Evolutionary conservation across 805 yeast species (phyloP).

Genomic region (Saccharomycopsis babjevae): DNA sequence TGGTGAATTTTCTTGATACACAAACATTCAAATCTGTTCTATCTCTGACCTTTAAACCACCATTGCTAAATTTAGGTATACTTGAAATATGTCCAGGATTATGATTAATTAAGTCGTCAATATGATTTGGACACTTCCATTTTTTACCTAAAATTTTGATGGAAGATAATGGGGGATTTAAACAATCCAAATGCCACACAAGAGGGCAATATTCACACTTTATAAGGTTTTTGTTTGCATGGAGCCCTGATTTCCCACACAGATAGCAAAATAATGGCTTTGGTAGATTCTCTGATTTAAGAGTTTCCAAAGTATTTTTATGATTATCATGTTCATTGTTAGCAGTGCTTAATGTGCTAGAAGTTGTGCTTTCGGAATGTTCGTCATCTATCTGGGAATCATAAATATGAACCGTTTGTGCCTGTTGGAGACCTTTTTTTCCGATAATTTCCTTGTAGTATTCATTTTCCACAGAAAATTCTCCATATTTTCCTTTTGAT

Average conservation of each 20-base stretch:
- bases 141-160: slow-evolving; percentile 65
- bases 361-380: background rate
- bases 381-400: slow-evolving; percentile 27
- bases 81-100: background rate
- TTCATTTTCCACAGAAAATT: slow-evolving; percentile 55
- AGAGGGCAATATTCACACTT: slow-evolving; percentile 78
- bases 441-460: slow-evolving; percentile 33
- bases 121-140: slow-evolving; percentile 91
- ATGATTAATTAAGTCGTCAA: slow-evolving; percentile 37
- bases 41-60: slow-evolving; percentile 37
- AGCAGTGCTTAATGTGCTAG: background rate
- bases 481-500: slow-evolving; percentile 54
- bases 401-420: slow-evolving; percentile 52
- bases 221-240: slow-evolving; percentile 36
- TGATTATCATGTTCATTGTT: background rate
- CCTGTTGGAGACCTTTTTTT: slow-evolving; percentile 38
- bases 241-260: slow-evolving; percentile 64
- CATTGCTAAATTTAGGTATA: background rate
- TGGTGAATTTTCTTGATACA: slow-evolving; percentile 36
- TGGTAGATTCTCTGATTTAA: background rate
- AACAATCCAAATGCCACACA: slow-evolving; percentile 85
- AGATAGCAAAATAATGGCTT: slow-evolving; percentile 61
- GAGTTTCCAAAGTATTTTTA: slow-evolving; percentile 36
- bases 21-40: slow-evolving; percentile 46
- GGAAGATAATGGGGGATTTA: slow-evolving; percentile 62